phyloP scores from a whole-genome alignment of 768 basidiomycete species.

The Russula foetens region DNA sequence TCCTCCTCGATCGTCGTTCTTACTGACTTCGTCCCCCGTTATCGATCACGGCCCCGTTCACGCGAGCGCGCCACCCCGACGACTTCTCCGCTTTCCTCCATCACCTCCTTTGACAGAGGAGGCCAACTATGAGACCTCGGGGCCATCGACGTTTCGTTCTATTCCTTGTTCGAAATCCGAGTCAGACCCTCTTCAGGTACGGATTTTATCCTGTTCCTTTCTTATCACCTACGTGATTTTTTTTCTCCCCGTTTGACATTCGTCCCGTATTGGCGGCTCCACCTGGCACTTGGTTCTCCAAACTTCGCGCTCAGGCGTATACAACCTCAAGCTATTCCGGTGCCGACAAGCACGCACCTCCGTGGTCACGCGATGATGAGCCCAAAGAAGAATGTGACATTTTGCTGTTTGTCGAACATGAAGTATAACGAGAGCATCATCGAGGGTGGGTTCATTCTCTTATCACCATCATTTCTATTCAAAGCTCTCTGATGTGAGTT shows the following conservation, averaged over 20 bases:
- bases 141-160: not conserved
- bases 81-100: slow-evolving; percentile 16
- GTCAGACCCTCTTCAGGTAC: slow-evolving; percentile 1
- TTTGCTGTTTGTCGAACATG: not conserved
- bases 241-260: not conserved
- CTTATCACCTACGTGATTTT: not conserved
- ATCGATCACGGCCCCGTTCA: slow-evolving; percentile 7
- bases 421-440: not conserved
- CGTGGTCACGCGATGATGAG: slow-evolving; percentile 3
- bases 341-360: not conserved
- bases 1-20: slow-evolving; percentile 1
- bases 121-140: not conserved
- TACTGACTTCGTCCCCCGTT: not conserved
- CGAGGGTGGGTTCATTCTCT: not conserved
- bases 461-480: slow-evolving; percentile 7
- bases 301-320: not conserved
- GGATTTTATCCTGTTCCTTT: not conserved
- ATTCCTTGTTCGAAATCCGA: slow-evolving; percentile 1
- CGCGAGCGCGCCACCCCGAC: not conserved
- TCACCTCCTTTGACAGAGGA: slow-evolving; percentile 18
- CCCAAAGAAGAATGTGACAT: not conserved
- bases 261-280: not conserved
- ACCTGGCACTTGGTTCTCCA: not conserved
- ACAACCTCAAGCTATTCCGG: not conserved
- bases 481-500: not conserved